Conservation (phyloP, 352 stramenopile genomes). For the Phytophthora constricta region DNA sequence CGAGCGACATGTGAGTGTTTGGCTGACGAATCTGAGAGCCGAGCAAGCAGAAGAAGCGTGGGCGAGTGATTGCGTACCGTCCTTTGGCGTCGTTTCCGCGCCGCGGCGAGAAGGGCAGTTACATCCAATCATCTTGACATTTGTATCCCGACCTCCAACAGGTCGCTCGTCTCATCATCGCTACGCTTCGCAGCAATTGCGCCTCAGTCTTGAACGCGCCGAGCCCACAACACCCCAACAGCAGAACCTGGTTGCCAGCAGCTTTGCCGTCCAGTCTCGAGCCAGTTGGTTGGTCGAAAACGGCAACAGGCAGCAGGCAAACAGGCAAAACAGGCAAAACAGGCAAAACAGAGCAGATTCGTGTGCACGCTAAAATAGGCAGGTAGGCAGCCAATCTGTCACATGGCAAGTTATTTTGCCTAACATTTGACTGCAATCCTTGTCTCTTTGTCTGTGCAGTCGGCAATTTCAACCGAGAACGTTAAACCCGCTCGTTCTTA, state of each 20-base stretch:
- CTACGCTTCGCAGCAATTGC: not conserved
- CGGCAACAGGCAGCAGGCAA: too few relatives aligned
- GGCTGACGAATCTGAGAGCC: too few relatives aligned
- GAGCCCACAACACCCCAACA: not conserved
- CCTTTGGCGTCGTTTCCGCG: too few relatives aligned
- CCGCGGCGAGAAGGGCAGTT: too few relatives aligned
- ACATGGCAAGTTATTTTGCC: constrained; percentile 18
- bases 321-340: not conserved
- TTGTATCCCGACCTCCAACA: not conserved
- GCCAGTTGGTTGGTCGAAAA: too few relatives aligned
- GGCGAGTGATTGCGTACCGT: too few relatives aligned
- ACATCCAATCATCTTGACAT: not conserved
- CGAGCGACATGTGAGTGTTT: too few relatives aligned
- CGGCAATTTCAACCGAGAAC: constrained; percentile 11
- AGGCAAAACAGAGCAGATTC: not conserved
- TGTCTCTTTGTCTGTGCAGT: constrained; percentile 18
- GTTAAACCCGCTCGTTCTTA: not conserved
- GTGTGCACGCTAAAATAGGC: not conserved
- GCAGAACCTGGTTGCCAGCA: not conserved
- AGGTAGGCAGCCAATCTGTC: too few relatives aligned
- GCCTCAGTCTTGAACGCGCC: not conserved
- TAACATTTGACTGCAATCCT: constrained; percentile 21
- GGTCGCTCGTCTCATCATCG: not conserved
- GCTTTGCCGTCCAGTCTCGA: too few relatives aligned
- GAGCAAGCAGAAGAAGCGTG: too few relatives aligned